These are phyloP conservation scores for barrel medic (Medicago truncatula) DNA, from an alignment of 306 rosid genomes.

Conservation along the genomic window MtrunA17r5.0-ANR NC_053045.1:45399501-45400000, in stretches of 20 bases:
- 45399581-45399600: slow-evolving; percentile 6
- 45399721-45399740: slow-evolving; percentile 99
- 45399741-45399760: slow-evolving; percentile 99
- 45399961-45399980: slow-evolving; percentile 73
- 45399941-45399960: slow-evolving; percentile 92
- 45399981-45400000: slow-evolving; percentile 50
- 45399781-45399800: slow-evolving; percentile 26
- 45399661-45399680: slow-evolving; percentile 7
- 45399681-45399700: slow-evolving; percentile 35
- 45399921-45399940: slow-evolving; percentile 98
- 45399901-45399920: slow-evolving; percentile 81
- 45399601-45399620: slow-evolving; percentile 12
- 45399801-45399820: slow-evolving; percentile 33
- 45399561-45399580: background rate
- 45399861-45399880: slow-evolving; percentile 91
- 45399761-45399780: slow-evolving; percentile 52
- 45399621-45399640: slow-evolving; percentile 30
- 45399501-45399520: too few species aligned
- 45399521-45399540: background rate
- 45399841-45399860: slow-evolving; percentile 94
- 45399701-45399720: slow-evolving; percentile 90
- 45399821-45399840: slow-evolving; percentile 72
- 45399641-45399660: slow-evolving; percentile 40
- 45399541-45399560: slow-evolving; percentile 18
- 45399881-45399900: slow-evolving; percentile 90